These are phyloP conservation scores for Fusarium decemcellulare DNA, from an alignment of 2,329 filamentous ascomycete genomes.

Conservation along the genomic window DNA sequence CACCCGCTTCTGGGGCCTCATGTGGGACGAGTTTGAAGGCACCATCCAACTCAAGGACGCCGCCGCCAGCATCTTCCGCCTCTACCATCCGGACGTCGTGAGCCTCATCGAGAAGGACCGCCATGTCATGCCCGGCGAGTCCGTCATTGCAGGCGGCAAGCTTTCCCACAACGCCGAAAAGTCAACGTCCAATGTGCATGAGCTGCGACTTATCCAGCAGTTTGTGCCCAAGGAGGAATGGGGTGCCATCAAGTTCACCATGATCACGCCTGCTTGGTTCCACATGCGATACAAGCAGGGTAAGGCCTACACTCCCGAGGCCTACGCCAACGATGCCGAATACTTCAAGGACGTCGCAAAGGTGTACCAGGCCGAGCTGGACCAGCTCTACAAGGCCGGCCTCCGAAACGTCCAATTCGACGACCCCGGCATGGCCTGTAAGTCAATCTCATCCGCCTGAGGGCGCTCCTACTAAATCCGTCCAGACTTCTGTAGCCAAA, in stretches of 20 bases:
- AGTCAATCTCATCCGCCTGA: slow-evolving; percentile 42
- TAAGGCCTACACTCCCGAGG: slow-evolving; percentile 46
- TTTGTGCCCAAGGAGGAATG: slow-evolving; percentile 62
- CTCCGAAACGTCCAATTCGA: slow-evolving; percentile 78
- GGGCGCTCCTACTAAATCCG: slow-evolving; percentile 11
- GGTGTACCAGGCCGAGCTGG: slow-evolving; percentile 75
- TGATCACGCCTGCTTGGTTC: slow-evolving; percentile 65
- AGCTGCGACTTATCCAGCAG: slow-evolving; percentile 63
- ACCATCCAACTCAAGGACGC: slow-evolving; percentile 64
- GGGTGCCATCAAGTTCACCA: slow-evolving; percentile 67
- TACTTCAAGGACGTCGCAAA: slow-evolving; percentile 77
- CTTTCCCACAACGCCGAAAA: slow-evolving; percentile 59
- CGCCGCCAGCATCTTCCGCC: slow-evolving; percentile 65
- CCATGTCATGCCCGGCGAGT: slow-evolving; percentile 70
- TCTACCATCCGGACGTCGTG: slow-evolving; percentile 69
- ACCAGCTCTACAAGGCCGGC: slow-evolving; percentile 72
- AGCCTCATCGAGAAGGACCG: slow-evolving; percentile 66
- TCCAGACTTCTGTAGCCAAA: slow-evolving; percentile 80
- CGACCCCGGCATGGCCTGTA: slow-evolving; percentile 77
- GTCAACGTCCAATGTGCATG: slow-evolving; percentile 64
- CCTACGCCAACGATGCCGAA: slow-evolving; percentile 40
- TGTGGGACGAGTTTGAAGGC: slow-evolving; percentile 69
- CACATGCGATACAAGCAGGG: slow-evolving; percentile 49
- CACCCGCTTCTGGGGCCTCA: slow-evolving; percentile 61
- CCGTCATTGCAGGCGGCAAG: slow-evolving; percentile 66